Evolutionary conservation across 176 grass and related monocot species (phyloP), one percentile per base, ranked within the genome.

Genomic region (Triticum timopheevii): DNA sequence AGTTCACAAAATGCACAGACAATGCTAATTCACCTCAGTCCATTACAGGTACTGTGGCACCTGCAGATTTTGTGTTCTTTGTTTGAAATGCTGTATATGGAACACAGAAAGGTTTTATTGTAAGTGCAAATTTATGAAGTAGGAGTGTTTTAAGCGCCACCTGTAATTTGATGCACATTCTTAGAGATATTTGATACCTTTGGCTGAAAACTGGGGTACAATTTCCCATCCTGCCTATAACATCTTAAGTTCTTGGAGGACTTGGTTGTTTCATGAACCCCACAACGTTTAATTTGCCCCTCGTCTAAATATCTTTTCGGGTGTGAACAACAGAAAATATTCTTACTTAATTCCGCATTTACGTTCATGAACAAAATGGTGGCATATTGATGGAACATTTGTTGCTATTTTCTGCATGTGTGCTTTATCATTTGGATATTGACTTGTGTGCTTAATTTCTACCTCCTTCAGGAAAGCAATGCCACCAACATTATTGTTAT

Each of bases 1-100:
- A 85, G 45, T 72, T 86, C 86, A 87, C 62, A 81, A 77, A 74
- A 78, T 73, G 69, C 77, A 80, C 81, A 88, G 24, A 69, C 77
- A 34, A 12, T 86, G 80, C 71, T 58, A 70, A 13, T 91, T 78
- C 65, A 70, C 90, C 82, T 92, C 65, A 92, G 87, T 90, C 82
- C 85, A 16, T 69, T 92, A 65, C 93, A 94, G 93, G 93, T 94
- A 83, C 1, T 19, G 19, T 63, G 34, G 9, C 31, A 56, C 7
- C 68, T 84, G 22, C 72, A 81, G 59, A 81, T 49, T 15, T 62
- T 5, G 20, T 24, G 16, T 28, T 78, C 81, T 61, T 87, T 40
- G 61, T 83, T 73, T 76, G 1, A 9, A 80, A 33, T 73, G 17
- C n/a, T 87, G 47, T 81, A 73, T 25, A 64, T 40, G 61, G 20